A percentile compares a stretch with the other conserved stretches of the same genome.
These are phyloP conservation scores for Neurospora sp. DNA, from an alignment of 2,329 filamentous ascomycete species.

Conservation along the genomic window DNA sequence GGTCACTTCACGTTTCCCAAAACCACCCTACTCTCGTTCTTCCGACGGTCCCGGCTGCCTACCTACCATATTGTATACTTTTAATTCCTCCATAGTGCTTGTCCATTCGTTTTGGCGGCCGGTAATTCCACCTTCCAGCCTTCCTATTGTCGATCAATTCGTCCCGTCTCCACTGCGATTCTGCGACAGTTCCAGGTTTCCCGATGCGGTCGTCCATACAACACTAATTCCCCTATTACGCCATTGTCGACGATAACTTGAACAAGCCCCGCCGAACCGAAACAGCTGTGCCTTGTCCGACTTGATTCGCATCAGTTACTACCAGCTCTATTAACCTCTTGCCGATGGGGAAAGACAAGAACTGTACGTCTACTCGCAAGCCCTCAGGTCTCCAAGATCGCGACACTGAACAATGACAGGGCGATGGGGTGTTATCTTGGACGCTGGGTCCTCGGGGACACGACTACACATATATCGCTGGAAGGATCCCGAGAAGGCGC, in stretches of 20 bases:
- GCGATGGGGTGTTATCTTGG: conserved; percentile 87
- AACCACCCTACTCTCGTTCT: conserved; percentile 10
- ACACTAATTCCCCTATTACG: background rate
- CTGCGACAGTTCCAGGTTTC: background rate
- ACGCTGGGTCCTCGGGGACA: conserved; percentile 95
- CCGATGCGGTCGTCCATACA: background rate
- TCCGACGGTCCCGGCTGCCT: background rate
- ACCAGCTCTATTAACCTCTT: background rate
- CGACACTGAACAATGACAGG: conserved; percentile 26
- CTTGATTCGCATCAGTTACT: background rate
- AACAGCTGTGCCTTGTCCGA: background rate
- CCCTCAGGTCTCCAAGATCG: background rate
- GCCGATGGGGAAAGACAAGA: conserved; percentile 19
- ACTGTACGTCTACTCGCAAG: background rate
- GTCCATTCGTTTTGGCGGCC: background rate
- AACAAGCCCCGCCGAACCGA: background rate
- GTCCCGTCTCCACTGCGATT: background rate
- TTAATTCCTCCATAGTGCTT: background rate
- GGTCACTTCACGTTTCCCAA: conserved; percentile 3
- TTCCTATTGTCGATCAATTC: background rate
- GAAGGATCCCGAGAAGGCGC: conserved; percentile 64
- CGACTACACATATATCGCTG: conserved; percentile 91
- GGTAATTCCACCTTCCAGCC: background rate
- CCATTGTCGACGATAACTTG: background rate
- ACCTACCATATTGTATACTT: background rate